These are phyloP conservation scores for Cucumis hystrix DNA, from an alignment of 306 rosid species.

Conservation along the genomic window DNA sequence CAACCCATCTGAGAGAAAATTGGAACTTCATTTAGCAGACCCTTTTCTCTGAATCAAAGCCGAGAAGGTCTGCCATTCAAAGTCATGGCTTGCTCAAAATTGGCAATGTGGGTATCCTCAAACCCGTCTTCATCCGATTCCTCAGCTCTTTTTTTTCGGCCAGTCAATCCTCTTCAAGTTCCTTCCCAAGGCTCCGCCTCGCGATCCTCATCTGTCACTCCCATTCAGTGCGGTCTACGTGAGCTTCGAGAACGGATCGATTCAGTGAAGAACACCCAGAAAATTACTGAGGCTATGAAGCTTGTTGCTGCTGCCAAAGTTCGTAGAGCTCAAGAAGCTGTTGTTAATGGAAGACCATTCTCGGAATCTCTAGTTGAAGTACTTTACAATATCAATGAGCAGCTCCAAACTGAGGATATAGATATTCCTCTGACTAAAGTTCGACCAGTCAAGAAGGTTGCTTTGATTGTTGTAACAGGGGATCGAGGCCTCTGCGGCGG, in stretches of 20 bases:
- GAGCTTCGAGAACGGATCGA: slow-evolving; percentile 65
- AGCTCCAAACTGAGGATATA: slow-evolving; percentile 65
- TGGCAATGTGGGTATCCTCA: slow-evolving; percentile 41
- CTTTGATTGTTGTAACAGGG: slow-evolving; percentile 68
- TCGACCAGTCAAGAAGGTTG: slow-evolving; percentile 72
- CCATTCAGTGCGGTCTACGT: slow-evolving; percentile 53
- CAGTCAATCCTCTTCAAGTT: slow-evolving; percentile 47
- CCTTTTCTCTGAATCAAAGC: slow-evolving; percentile 15
- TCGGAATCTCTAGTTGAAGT: slow-evolving; percentile 81
- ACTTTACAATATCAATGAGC: slow-evolving; percentile 87
- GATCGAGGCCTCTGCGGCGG: slow-evolving; percentile 86
- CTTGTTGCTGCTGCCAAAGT: slow-evolving; percentile 94
- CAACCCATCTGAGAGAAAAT: not conserved
- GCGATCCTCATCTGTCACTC: slow-evolving; percentile 17
- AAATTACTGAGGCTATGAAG: slow-evolving; percentile 93
- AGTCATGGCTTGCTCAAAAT: slow-evolving; percentile 32
- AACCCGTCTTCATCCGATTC: slow-evolving; percentile 58
- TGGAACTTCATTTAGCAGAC: not conserved
- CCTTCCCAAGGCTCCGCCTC: slow-evolving; percentile 39
- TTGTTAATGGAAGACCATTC: slow-evolving; percentile 78
- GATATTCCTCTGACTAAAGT: slow-evolving; percentile 59
- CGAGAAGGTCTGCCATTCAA: not conserved
- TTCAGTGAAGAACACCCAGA: slow-evolving; percentile 77
- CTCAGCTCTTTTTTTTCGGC: slow-evolving; percentile 50
- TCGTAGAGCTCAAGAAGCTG: slow-evolving; percentile 91